phyloP scores from a whole-genome alignment of 73 alveolate genomes.

The Stentor coeruleus region DNA sequence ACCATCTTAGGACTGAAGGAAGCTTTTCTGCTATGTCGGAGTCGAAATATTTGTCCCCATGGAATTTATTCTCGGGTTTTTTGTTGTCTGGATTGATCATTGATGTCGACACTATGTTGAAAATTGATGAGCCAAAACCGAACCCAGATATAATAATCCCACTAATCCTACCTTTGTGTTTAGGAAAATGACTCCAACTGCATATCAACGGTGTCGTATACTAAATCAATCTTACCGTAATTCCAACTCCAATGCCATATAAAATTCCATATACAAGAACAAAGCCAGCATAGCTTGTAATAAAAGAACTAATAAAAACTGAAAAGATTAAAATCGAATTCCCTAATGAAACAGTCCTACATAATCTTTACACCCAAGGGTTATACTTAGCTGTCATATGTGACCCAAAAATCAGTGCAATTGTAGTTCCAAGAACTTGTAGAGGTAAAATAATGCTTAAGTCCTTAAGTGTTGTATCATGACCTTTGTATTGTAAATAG shows the following conservation, averaged over 20 bases:
- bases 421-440: not conserved
- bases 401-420: not conserved
- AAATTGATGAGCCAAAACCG: conserved; percentile 32
- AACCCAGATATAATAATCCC: conserved; percentile 9
- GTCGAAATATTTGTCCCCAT: conserved; percentile 17
- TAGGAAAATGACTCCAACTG: conserved; percentile 23
- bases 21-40: conserved; percentile 35
- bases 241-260: not conserved
- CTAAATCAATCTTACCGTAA: not conserved
- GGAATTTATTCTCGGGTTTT: conserved; percentile 28
- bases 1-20: conserved; percentile 51
- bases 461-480: not conserved
- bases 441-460: not conserved
- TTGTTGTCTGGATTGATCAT: conserved; percentile 52
- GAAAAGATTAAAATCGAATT: not conserved
- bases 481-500: not conserved
- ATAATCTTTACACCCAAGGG: not conserved
- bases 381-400: not conserved
- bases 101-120: conserved; percentile 39
- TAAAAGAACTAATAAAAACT: not conserved
- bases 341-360: not conserved
- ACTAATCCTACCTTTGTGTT: not conserved
- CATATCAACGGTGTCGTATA: not conserved
- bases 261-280: not conserved
- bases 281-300: not conserved